These are phyloP conservation scores for Rhodomyrtus psidioides DNA, from an alignment of 441 rosid species.

Conservation along the genomic window DNA sequence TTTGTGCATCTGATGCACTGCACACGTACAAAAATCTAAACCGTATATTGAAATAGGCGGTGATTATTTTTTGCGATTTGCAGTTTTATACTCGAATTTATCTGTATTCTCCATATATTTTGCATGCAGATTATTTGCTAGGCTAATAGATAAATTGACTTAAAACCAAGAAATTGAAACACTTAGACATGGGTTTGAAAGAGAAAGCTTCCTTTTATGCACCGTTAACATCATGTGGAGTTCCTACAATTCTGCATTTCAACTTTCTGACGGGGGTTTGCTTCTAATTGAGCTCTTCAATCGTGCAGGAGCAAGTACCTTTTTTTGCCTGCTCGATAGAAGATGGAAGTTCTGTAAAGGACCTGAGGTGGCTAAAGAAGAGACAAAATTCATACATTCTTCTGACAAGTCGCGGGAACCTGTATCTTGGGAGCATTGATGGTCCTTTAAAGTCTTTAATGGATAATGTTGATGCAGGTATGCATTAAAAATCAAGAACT, in stretches of 20 bases:
- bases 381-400: slow-evolving; percentile 40
- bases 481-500: neutral
- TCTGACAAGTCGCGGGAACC: slow-evolving; percentile 46
- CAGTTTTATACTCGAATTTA: neutral
- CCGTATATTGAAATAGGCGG: neutral
- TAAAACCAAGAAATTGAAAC: neutral
- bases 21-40: neutral
- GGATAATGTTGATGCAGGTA: slow-evolving; percentile 83
- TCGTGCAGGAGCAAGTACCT: slow-evolving; percentile 41
- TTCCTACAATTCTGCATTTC: neutral
- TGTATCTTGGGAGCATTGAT: slow-evolving; percentile 45
- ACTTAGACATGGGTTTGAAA: neutral
- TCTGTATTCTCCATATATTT: neutral
- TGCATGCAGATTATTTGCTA: neutral
- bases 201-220: neutral
- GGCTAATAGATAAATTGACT: neutral
- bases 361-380: slow-evolving; percentile 58
- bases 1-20: neutral
- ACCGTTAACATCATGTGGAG: neutral
- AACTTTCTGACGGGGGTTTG: neutral
- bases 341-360: slow-evolving; percentile 51
- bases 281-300: neutral
- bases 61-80: neutral
- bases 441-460: slow-evolving; percentile 37
- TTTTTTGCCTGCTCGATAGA: slow-evolving; percentile 37